phyloP scores from a whole-genome alignment of 2,329 filamentous ascomycete genomes.

The Lasiodiplodia sp. region DNA sequence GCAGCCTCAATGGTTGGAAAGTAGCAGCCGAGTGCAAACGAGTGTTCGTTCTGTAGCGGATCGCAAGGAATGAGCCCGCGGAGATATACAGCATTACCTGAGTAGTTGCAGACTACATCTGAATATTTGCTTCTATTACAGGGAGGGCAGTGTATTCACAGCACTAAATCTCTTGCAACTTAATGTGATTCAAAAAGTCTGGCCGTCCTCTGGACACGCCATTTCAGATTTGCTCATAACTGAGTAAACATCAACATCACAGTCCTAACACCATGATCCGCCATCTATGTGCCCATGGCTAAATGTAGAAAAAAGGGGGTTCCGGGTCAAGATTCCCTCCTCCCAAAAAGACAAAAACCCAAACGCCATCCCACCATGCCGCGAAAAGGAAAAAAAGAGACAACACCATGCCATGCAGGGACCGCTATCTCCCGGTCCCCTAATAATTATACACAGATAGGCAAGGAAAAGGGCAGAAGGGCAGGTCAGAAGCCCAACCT shows the following conservation, averaged over 20 bases:
- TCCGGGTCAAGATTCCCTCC: neutral
- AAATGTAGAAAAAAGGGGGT: neutral
- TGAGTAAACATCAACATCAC: neutral
- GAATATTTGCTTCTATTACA: no score
- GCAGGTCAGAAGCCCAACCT: neutral
- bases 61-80: no score
- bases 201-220: neutral
- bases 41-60: no score
- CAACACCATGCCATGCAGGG: conserved; percentile 7
- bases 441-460: neutral
- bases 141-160: no score
- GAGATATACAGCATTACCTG: no score
- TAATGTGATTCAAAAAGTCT: neutral
- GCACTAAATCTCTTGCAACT: no score
- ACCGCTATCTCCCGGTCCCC: neutral
- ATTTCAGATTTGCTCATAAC: neutral
- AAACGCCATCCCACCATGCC: neutral
- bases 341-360: neutral
- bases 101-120: no score
- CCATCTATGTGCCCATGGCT: neutral
- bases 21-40: no score
- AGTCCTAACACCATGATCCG: neutral
- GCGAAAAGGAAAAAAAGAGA: neutral
- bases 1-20: no score
- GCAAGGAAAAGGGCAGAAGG: neutral